These are phyloP conservation scores for Arbutus unedo DNA, from an alignment of 148 eudicot species.

Conservation along the genomic window DNA sequence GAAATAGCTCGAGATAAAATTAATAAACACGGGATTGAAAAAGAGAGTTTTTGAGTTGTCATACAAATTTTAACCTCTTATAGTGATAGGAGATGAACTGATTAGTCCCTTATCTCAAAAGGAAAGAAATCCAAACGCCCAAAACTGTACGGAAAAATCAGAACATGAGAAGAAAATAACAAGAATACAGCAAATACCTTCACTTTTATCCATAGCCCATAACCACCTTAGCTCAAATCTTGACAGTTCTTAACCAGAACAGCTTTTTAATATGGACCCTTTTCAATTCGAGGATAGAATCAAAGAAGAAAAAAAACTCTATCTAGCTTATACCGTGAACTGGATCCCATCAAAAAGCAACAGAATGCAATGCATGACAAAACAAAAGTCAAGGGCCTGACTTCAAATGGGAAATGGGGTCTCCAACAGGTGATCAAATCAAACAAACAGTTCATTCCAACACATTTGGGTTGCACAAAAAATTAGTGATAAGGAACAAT, in stretches of 20 bases:
- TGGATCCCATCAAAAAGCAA: too few relatives aligned
- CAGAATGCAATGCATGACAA: too few relatives aligned
- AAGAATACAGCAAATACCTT: neutral
- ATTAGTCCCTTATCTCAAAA: neutral
- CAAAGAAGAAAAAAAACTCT: too few relatives aligned
- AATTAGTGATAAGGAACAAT: slow-evolving; percentile 54
- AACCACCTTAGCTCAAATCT: neutral
- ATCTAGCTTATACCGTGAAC: too few relatives aligned
- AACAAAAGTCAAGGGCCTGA: too few relatives aligned
- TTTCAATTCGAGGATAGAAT: too few relatives aligned
- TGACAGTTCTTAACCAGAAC: neutral
- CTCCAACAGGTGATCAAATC: too few relatives aligned
- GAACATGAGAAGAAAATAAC: neutral
- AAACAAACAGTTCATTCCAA: too few relatives aligned
- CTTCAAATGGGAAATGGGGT: too few relatives aligned
- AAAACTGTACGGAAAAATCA: neutral
- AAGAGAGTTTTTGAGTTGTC: neutral
- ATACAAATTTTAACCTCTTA: neutral
- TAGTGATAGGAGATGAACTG: neutral
- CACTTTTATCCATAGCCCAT: neutral
- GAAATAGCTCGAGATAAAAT: neutral
- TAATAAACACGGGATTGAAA: neutral
- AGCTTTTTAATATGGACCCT: too few relatives aligned
- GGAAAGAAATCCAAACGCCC: neutral
- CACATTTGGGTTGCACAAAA: too few relatives aligned